These are phyloP conservation scores for Curvularia lunata DNA, from an alignment of 2,329 filamentous ascomycete genomes.

Conservation along the genomic window DNA sequence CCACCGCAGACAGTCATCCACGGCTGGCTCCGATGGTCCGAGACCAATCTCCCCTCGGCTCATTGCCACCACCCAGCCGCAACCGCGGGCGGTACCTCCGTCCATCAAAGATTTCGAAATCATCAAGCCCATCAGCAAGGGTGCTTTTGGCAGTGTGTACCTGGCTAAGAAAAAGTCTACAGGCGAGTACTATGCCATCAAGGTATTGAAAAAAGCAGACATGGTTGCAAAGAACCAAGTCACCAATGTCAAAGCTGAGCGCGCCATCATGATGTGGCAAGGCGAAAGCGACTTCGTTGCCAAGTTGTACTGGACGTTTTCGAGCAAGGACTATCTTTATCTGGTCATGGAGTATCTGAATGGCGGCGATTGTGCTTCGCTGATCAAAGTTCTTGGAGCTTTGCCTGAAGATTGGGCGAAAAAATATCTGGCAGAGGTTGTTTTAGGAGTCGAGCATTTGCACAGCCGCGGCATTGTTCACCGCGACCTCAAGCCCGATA, in stretches of 20 bases:
- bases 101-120: constrained; percentile 99
- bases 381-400: constrained; percentile 92
- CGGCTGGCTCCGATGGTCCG: constrained; percentile 73
- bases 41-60: constrained; percentile 83
- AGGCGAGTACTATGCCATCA: constrained; percentile 97
- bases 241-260: constrained; percentile 97
- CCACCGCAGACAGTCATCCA: constrained; percentile 89
- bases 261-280: constrained; percentile 99
- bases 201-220: constrained; percentile 98
- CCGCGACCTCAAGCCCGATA: constrained; percentile 95
- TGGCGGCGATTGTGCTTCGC: constrained; percentile 92
- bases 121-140: constrained; percentile 99
- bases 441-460: constrained; percentile 94
- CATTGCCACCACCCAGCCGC: constrained; percentile 76
- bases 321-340: constrained; percentile 98
- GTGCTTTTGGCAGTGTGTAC: constrained; percentile 97
- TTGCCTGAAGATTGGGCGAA: constrained; percentile 97
- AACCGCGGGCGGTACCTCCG: constrained; percentile 85
- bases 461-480: constrained; percentile 96
- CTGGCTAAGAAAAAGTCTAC: constrained; percentile 98
- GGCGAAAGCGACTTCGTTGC: constrained; percentile 98
- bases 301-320: constrained; percentile 99
- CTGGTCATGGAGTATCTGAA: constrained; percentile 99
- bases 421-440: constrained; percentile 95
- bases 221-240: constrained; percentile 99